Evolutionary conservation across 2,329 filamentous ascomycete genomes (phyloP), one percentile per base, ranked within the genome.

Genomic region (Colletotrichum sp.): DNA sequence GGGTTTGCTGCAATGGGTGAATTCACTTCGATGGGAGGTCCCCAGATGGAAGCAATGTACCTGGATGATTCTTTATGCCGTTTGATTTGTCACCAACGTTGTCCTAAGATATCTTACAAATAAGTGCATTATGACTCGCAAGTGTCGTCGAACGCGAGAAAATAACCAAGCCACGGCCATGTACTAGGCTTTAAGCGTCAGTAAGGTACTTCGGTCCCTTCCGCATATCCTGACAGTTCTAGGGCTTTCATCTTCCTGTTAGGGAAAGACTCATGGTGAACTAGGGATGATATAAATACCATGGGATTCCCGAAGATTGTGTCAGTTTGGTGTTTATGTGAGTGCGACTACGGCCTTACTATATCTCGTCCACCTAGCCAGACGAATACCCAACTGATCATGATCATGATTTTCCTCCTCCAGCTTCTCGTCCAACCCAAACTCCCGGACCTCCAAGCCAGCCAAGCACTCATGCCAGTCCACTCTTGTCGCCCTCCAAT

Each of bases 371-470:
- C 71, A 11, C 36, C 71, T 3, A 73, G 8, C 71, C 71, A 73
- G 8, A 73, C 34, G 21, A 73, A 73, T 1, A 62, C 2, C 71
- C 71, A 73, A 15, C 55, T 71, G 27, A 73, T 73, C 8, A 54
- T 31, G 3, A 73, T 73, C 54, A 71, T 61, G 5, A 73, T 70
- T 21, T 36, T 73, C 33, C 67, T 61, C 33, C 71, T 73, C 71
- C 71, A 73, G 62, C 71, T 73, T 24, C 71, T 66, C 8, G 71
- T 73, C 71, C 71, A 73, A 2, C 61, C 71, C 16, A 73, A 21
- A 29, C 68, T 73, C 0, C 71, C 71, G 2, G 71, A 73, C 1
- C 71, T 55, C 71, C 71, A 73, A 2, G 71, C 71, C n/a, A 66
- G 9, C 71, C 71, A 73, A 18, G 71, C 71, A 43, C 71, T 73